phyloP scores from a whole-genome alignment of 2,329 filamentous ascomycete genomes.

The Alternaria angustiovoidea region DNA sequence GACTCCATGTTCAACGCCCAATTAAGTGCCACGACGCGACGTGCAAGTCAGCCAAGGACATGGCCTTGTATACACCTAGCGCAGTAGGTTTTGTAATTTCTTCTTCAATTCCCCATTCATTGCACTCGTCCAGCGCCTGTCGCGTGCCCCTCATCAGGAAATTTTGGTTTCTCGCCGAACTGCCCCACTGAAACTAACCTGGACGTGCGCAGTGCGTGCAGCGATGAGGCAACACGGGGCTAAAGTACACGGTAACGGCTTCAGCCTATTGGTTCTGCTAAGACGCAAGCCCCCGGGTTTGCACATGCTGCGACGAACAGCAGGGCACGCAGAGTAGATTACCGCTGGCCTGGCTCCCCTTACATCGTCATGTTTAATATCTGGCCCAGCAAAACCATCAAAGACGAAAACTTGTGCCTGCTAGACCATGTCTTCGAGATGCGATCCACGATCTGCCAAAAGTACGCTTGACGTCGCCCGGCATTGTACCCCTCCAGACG shows the following conservation, averaged over 20 bases:
- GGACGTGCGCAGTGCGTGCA: slow-evolving; percentile 34
- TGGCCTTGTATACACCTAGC: slow-evolving; percentile 1
- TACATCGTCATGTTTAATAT: slow-evolving; percentile 34
- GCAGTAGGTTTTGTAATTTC: slow-evolving; percentile 7
- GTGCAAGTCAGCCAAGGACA: slow-evolving; percentile 16
- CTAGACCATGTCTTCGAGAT: slow-evolving; percentile 4
- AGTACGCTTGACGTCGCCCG: slow-evolving; percentile 35
- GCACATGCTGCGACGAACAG: slow-evolving; percentile 34
- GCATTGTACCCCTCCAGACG: slow-evolving; percentile 35
- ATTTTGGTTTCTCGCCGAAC: slow-evolving; percentile 24
- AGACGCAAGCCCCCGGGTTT: slow-evolving; percentile 35
- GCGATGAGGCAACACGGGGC: slow-evolving; percentile 42
- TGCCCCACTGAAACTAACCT: slow-evolving; percentile 46
- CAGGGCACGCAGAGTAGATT: slow-evolving; percentile 35
- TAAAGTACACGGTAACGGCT: slow-evolving; percentile 27
- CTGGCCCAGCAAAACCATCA: slow-evolving; percentile 14
- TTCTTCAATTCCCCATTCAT: slow-evolving; percentile 3
- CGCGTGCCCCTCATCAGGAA: slow-evolving; percentile 36
- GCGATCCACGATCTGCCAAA: slow-evolving; percentile 24
- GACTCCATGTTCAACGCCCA: slow-evolving; percentile 31
- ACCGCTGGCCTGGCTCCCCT: slow-evolving; percentile 18
- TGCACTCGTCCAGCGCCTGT: slow-evolving; percentile 16
- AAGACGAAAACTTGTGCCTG: slow-evolving; percentile 4
- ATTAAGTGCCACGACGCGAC: slow-evolving; percentile 19
- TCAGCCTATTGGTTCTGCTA: slow-evolving; percentile 38